Percentiles rank a stretch among this genome's conserved stretches.
These are phyloP conservation scores for Diplodia sapinea DNA, from an alignment of 2,329 filamentous ascomycete genomes.

Conservation along the genomic window DNA sequence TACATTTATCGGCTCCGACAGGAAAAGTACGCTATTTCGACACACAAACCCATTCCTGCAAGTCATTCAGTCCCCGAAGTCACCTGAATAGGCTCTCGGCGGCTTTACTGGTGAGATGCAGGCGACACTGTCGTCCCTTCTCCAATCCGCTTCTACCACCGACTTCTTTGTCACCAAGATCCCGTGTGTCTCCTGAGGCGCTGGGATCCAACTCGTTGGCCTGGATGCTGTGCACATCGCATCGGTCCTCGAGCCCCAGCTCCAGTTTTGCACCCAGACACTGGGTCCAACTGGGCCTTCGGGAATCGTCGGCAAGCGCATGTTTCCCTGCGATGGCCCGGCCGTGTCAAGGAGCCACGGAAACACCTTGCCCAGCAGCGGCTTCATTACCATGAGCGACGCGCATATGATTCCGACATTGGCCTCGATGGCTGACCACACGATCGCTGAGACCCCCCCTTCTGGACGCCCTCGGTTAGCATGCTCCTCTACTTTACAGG, in stretches of 20 bases:
- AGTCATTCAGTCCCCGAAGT: background rate
- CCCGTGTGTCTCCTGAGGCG: background rate
- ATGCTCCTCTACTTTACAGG: background rate
- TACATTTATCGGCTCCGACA: too few species aligned
- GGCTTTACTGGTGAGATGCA: background rate
- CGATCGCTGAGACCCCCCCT: slow-evolving; percentile 14
- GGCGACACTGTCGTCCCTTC: background rate
- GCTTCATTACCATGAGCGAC: slow-evolving; percentile 83
- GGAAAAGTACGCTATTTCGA: background rate
- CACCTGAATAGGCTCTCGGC: background rate
- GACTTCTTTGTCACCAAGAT: slow-evolving; percentile 28
- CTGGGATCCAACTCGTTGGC: slow-evolving; percentile 2
- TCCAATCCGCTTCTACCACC: slow-evolving; percentile 24
- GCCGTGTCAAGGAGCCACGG: slow-evolving; percentile 55
- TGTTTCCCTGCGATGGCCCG: slow-evolving; percentile 4
- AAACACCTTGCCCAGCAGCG: slow-evolving; percentile 61
- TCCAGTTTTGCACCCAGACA: slow-evolving; percentile 5
- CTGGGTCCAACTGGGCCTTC: background rate
- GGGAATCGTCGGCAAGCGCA: slow-evolving; percentile 14
- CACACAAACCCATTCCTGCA: background rate
- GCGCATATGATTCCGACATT: slow-evolving; percentile 84
- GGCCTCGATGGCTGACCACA: slow-evolving; percentile 68
- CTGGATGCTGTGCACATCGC: slow-evolving; percentile 14
- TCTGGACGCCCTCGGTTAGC: slow-evolving; percentile 5
- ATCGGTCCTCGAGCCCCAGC: slow-evolving; percentile 15